Conservation (phyloP, 208 protist species). For the Tritrichomonas musculus region DNA sequence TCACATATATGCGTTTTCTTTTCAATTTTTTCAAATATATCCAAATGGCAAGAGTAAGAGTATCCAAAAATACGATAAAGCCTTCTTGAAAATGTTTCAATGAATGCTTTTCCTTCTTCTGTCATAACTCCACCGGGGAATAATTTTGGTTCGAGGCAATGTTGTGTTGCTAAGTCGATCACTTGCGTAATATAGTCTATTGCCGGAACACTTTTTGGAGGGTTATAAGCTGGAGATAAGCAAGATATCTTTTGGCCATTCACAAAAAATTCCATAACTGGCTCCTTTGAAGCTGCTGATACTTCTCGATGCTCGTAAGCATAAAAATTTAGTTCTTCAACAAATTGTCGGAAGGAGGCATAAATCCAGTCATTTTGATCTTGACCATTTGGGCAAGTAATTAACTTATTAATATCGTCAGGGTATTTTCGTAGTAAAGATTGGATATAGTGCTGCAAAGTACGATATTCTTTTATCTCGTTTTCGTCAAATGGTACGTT, state of each 20-base stretch:
- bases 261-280: background rate
- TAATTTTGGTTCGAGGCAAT: background rate
- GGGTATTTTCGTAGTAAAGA: background rate
- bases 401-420: background rate
- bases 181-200: conserved; percentile 16
- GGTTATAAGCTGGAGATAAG: background rate
- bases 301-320: conserved; percentile 22
- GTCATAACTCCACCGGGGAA: background rate
- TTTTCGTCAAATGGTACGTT: background rate
- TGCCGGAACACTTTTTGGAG: background rate
- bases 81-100: background rate
- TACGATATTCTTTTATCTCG: background rate
- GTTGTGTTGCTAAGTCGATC: background rate
- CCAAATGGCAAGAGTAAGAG: background rate
- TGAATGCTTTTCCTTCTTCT: background rate
- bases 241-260: background rate
- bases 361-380: conserved; percentile 25
- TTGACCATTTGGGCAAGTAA: background rate
- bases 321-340: background rate
- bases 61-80: background rate
- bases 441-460: conserved; percentile 4
- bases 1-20: background rate
- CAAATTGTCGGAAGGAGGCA: background rate
- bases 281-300: background rate
- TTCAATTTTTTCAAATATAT: background rate